Conservation (phyloP, 2,329 filamentous ascomycete genomes). For the Neofusicoccum umdonicola region DNA sequence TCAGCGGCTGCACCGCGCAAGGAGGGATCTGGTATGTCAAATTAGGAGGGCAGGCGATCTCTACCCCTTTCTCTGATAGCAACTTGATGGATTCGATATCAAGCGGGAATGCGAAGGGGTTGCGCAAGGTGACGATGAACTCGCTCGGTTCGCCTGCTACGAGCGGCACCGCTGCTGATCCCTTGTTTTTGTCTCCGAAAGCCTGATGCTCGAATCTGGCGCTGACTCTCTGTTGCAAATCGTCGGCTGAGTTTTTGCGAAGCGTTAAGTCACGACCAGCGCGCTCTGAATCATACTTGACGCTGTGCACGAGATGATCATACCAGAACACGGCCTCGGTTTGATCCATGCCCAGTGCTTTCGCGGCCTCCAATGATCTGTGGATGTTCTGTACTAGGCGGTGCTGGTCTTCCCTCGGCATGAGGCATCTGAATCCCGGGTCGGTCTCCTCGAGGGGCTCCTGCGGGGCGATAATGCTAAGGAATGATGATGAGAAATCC, state of each 20-base stretch:
- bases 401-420: conserved; percentile 79
- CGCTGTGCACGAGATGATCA: conserved; percentile 77
- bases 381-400: conserved; percentile 81
- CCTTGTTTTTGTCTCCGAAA: conserved; percentile 62
- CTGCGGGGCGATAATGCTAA: conserved; percentile 78
- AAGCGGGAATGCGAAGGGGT: conserved; percentile 89
- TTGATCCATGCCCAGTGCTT: conserved; percentile 67
- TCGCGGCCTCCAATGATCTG: conserved; percentile 75
- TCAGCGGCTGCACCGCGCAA: conserved; percentile 28
- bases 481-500: conserved; percentile 77
- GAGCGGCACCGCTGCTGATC: conserved; percentile 48
- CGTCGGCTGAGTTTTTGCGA: neutral
- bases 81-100: conserved; percentile 80
- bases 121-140: conserved; percentile 84
- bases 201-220: conserved; percentile 91
- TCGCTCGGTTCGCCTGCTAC: conserved; percentile 75
- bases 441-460: conserved; percentile 59
- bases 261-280: conserved; percentile 21
- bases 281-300: conserved; percentile 18
- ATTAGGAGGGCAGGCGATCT: conserved; percentile 66
- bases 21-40: conserved; percentile 17
- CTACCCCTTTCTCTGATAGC: conserved; percentile 68
- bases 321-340: conserved; percentile 92
- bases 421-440: conserved; percentile 32
- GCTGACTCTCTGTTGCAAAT: conserved; percentile 62